A percentile compares a stretch with the other conserved stretches of the same genome.
Conservation (phyloP, 805 yeast species). For the Sporopachydermia lactativora region DNA sequence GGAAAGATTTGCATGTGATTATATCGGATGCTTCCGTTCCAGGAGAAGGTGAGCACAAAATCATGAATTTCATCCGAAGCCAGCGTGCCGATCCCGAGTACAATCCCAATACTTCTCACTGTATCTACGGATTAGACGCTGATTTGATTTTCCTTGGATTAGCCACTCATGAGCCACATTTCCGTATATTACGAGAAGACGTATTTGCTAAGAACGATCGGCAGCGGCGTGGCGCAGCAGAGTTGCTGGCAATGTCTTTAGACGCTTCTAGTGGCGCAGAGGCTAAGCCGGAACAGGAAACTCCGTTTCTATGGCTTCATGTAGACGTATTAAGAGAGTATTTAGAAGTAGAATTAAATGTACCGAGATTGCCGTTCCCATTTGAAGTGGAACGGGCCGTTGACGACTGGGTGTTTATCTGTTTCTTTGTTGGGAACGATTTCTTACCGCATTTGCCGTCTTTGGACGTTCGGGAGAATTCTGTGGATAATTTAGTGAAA, state of each 20-base stretch:
- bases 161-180: conserved; percentile 97
- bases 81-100: conserved; percentile 80
- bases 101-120: conserved; percentile 88
- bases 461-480: conserved; percentile 87
- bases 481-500: conserved; percentile 66
- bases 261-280: conserved; percentile 32
- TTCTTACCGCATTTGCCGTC: conserved; percentile 94
- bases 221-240: conserved; percentile 22
- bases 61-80: conserved; percentile 88
- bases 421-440: conserved; percentile 98
- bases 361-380: conserved; percentile 54
- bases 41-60: conserved; percentile 98
- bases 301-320: conserved; percentile 92
- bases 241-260: conserved; percentile 43
- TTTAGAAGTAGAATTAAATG: conserved; percentile 62
- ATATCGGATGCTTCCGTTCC: conserved; percentile 95
- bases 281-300: conserved; percentile 30
- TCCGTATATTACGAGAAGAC: conserved; percentile 86
- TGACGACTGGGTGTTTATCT: conserved; percentile 98
- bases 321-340: conserved; percentile 81
- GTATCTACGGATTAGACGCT: conserved; percentile 95
- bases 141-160: conserved; percentile 91
- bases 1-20: conserved; percentile 81
- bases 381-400: conserved; percentile 91
- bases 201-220: conserved; percentile 69